These are phyloP conservation scores for Boletellus emodensis DNA, from an alignment of 768 basidiomycete species.

Conservation along the genomic window DNA sequence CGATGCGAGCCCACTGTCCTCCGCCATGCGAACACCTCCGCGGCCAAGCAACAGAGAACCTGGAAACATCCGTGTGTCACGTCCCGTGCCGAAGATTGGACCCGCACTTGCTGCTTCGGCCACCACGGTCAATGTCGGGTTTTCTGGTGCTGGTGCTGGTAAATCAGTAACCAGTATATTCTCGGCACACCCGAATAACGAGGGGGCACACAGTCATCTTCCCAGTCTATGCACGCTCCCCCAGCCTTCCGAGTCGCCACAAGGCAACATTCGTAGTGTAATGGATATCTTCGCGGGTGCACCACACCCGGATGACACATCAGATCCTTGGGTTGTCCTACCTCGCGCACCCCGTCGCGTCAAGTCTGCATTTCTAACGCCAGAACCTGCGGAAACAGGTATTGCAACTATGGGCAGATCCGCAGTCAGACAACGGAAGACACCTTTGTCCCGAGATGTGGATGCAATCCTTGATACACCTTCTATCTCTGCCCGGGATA, in stretches of 20 bases:
- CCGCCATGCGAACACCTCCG: slow-evolving; percentile 24
- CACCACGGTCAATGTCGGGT: slow-evolving; percentile 96
- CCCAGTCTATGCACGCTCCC: slow-evolving; percentile 14
- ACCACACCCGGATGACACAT: slow-evolving; percentile 39
- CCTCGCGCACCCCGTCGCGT: slow-evolving; percentile 38
- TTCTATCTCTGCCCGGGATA: slow-evolving; percentile 14
- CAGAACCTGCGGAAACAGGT: slow-evolving; percentile 14
- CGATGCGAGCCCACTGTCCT: slow-evolving; percentile 10
- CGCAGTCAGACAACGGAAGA: slow-evolving; percentile 10
- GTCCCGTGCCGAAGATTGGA: slow-evolving; percentile 71
- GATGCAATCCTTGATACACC: slow-evolving; percentile 74
- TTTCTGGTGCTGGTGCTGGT: slow-evolving; percentile 69
- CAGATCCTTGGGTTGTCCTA: slow-evolving; percentile 74
- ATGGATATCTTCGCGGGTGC: slow-evolving; percentile 95
- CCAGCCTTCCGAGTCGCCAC: slow-evolving; percentile 6
- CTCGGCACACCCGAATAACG: slow-evolving; percentile 26
- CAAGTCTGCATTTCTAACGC: slow-evolving; percentile 23
- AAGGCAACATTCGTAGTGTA: slow-evolving; percentile 37
- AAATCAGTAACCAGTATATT: slow-evolving; percentile 48
- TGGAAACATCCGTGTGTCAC: slow-evolving; percentile 27
- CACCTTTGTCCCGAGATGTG: slow-evolving; percentile 56
- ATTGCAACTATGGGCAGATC: slow-evolving; percentile 19
- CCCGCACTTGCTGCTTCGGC: slow-evolving; percentile 84
- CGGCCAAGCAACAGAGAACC: slow-evolving; percentile 26
- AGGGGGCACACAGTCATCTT: slow-evolving; percentile 7